Conservation (phyloP, 306 rosid species). For the Cucumis hystrix region DNA sequence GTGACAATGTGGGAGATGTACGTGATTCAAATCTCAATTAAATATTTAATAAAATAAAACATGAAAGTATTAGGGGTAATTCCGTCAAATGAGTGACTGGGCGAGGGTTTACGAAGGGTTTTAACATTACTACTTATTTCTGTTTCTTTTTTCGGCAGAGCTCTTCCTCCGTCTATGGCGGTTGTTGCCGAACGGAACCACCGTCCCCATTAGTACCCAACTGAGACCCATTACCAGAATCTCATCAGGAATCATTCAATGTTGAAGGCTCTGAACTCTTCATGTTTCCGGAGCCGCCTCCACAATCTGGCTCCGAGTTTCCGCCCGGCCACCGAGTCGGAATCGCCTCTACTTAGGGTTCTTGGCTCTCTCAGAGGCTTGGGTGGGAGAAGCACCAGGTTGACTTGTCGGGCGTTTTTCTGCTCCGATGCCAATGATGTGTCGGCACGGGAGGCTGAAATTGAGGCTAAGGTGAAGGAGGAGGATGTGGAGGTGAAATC, state of each 20-base stretch:
- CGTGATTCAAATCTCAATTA: not conserved
- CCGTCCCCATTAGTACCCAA: not conserved
- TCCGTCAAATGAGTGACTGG: not conserved
- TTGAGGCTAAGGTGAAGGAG: conserved; percentile 40
- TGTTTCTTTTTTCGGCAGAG: not conserved
- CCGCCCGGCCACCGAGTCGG: conserved; percentile 29
- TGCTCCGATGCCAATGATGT: conserved; percentile 76
- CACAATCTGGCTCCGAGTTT: conserved; percentile 28
- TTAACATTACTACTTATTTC: not conserved
- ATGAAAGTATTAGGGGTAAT: not conserved
- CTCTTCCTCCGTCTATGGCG: conserved; percentile 31
- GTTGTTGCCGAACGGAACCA: conserved; percentile 9
- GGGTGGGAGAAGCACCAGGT: conserved; percentile 13
- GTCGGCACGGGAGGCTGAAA: conserved; percentile 37
- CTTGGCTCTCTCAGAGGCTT: conserved; percentile 34
- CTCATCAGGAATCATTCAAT: conserved; percentile 16
- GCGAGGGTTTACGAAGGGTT: conserved; percentile 1
- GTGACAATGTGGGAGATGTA: no score
- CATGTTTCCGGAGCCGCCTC: conserved; percentile 25
- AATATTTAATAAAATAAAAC: no score
- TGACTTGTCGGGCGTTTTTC: conserved; percentile 41
- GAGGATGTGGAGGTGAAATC: conserved; percentile 34
- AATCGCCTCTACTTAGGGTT: conserved; percentile 36
- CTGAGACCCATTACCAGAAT: not conserved
- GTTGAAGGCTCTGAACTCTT: conserved; percentile 65